Conservation (phyloP, 2,329 filamentous ascomycete genomes). For the Pyricularia sp. region DNA sequence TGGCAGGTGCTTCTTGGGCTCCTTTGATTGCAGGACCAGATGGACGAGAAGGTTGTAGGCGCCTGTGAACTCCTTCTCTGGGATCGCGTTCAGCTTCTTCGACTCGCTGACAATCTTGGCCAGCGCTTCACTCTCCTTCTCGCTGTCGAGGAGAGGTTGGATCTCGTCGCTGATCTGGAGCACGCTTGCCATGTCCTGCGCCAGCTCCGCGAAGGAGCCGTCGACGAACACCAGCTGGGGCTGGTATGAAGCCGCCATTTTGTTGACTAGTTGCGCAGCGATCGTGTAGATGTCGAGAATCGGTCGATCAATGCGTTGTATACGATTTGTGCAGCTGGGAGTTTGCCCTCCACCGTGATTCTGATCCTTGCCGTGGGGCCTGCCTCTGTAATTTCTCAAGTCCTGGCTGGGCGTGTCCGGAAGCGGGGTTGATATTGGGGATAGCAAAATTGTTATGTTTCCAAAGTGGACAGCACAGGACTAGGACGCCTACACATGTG, state of each 20-base stretch:
- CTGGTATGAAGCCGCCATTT: constrained; percentile 18
- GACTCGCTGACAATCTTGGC: constrained; percentile 83
- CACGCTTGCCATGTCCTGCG: constrained; percentile 90
- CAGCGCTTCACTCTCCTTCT: constrained; percentile 77
- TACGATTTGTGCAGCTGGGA: not conserved
- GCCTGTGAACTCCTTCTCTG: constrained; percentile 93
- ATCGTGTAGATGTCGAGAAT: not conserved
- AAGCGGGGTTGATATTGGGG: not conserved
- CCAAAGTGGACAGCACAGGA: not conserved
- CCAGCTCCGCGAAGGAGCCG: constrained; percentile 86
- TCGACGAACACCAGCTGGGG: constrained; percentile 69
- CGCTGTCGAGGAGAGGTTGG: constrained; percentile 61
- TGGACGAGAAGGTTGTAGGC: constrained; percentile 96
- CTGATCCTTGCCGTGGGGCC: not conserved
- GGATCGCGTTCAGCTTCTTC: constrained; percentile 66
- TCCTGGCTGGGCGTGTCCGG: not conserved
- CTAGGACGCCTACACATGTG: not conserved
- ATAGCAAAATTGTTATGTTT: not conserved
- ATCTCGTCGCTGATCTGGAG: constrained; percentile 76
- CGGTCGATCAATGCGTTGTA: not conserved
- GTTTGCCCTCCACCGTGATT: not conserved
- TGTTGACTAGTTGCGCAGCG: constrained; percentile 1
- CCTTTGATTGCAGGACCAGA: constrained; percentile 78
- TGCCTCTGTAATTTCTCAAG: not conserved
- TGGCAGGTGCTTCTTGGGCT: constrained; percentile 77